Percentiles rank a stretch among this genome's conserved stretches.
These are phyloP conservation scores for Candida nitratophila DNA, from an alignment of 805 yeast genomes.

Conservation along the genomic window DNA sequence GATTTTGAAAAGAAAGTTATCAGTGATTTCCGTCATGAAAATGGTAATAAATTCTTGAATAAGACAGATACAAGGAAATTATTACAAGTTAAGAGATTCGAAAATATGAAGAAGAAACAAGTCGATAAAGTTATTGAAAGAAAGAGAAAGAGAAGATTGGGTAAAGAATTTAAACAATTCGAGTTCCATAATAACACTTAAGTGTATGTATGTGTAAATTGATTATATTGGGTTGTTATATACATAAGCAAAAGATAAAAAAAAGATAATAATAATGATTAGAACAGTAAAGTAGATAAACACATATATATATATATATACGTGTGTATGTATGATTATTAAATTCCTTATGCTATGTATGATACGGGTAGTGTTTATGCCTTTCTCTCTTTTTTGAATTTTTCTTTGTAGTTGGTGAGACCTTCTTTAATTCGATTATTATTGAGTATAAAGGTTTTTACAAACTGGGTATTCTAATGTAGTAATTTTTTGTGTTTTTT, in stretches of 20 bases:
- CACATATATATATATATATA: background rate
- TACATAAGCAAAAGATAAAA: too few relatives aligned
- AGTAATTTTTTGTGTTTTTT: too few relatives aligned
- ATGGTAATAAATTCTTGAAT: constrained; percentile 55
- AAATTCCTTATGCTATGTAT: too few relatives aligned
- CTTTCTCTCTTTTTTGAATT: too few relatives aligned
- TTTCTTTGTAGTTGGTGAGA: too few relatives aligned
- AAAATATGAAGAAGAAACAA: constrained; percentile 61
- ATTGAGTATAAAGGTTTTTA: too few relatives aligned
- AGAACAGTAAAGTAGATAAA: too few relatives aligned
- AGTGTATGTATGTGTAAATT: background rate
- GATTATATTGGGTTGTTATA: background rate
- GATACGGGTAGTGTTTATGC: too few relatives aligned
- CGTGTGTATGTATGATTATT: background rate
- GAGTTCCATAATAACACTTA: constrained; percentile 16
- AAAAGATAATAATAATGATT: too few relatives aligned
- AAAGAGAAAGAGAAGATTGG: constrained; percentile 78
- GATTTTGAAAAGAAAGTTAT: constrained; percentile 69
- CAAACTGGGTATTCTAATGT: too few relatives aligned
- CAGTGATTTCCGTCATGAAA: constrained; percentile 48
- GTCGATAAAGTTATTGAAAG: constrained; percentile 80
- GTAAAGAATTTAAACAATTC: constrained; percentile 61
- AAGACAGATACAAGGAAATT: constrained; percentile 65
- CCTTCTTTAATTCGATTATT: too few relatives aligned
- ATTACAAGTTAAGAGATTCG: constrained; percentile 72